A percentile compares a stretch with the other conserved stretches of the same genome.
Evolutionary conservation across 352 stramenopile species (phyloP).

Genomic region (Globisporangium parvum): DNA sequence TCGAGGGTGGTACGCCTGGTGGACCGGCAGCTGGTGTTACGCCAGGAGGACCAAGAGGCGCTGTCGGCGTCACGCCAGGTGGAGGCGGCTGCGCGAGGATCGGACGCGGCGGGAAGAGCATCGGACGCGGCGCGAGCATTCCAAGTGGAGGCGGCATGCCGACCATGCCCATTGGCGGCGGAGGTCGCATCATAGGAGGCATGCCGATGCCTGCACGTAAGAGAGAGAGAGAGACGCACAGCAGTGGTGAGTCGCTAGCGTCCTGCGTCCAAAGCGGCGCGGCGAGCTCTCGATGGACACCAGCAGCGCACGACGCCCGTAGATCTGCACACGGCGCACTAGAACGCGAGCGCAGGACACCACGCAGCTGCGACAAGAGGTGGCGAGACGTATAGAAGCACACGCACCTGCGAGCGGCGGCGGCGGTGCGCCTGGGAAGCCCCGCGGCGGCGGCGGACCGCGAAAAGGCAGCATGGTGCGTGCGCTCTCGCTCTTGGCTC

Average conservation of each 20-base stretch:
- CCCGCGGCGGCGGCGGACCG: constrained; percentile 12
- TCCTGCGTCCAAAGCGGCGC: too few relatives aligned
- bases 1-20: not conserved
- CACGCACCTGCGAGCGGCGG: constrained; percentile 12
- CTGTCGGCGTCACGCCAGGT: not conserved
- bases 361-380: too few relatives aligned
- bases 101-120: constrained; percentile 3
- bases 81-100: constrained; percentile 1
- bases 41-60: not conserved
- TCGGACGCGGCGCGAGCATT: constrained; percentile 1
- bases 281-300: not conserved
- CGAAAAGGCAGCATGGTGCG: constrained; percentile 19
- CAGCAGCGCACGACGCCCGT: too few relatives aligned
- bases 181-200: not conserved
- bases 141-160: not conserved
- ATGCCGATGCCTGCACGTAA: not conserved
- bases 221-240: not conserved
- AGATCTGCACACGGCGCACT: not conserved
- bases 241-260: too few relatives aligned
- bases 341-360: not conserved
- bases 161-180: constrained; percentile 1
- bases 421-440: constrained; percentile 8
- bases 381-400: too few relatives aligned
- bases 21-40: not conserved
- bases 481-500: too few relatives aligned